Percentiles rank a stretch among this genome's conserved stretches.
Conservation (phyloP, 768 basidiomycete genomes). For the Leccinum longicurvipes region DNA sequence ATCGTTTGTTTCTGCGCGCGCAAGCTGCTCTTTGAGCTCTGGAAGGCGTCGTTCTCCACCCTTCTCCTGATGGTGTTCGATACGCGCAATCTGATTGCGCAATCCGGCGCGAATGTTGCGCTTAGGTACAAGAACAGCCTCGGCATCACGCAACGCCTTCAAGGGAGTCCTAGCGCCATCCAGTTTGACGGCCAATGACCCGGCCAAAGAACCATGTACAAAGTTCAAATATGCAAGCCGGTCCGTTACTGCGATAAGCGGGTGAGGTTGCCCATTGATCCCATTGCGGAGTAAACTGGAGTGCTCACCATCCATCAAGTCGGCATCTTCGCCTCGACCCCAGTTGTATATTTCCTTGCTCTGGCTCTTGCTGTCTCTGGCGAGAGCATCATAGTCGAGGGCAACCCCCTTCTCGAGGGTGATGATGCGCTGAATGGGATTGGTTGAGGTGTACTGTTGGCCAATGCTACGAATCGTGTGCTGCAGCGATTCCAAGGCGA, state of each 20-base stretch:
- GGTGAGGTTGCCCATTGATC: neutral
- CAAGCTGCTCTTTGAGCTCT: slow-evolving; percentile 70
- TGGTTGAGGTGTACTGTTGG: slow-evolving; percentile 70
- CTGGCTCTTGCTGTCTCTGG: slow-evolving; percentile 64
- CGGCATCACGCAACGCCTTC: slow-evolving; percentile 72
- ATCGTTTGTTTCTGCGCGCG: slow-evolving; percentile 62
- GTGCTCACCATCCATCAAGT: slow-evolving; percentile 70
- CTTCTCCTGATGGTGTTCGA: slow-evolving; percentile 66
- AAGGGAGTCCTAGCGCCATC: slow-evolving; percentile 62
- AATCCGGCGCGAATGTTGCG: slow-evolving; percentile 58
- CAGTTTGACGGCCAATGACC: slow-evolving; percentile 57
- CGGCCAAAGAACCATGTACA: slow-evolving; percentile 64
- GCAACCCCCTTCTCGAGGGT: slow-evolving; percentile 76
- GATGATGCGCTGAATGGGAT: slow-evolving; percentile 74
- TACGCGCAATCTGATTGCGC: slow-evolving; percentile 55
- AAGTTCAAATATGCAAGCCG: slow-evolving; percentile 81
- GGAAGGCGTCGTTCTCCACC: slow-evolving; percentile 63
- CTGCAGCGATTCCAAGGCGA: slow-evolving; percentile 59
- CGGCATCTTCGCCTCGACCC: slow-evolving; percentile 69
- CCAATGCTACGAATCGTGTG: slow-evolving; percentile 71
- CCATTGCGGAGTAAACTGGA: neutral
- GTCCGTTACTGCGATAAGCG: slow-evolving; percentile 60
- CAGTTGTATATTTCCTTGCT: slow-evolving; percentile 86
- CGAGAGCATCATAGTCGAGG: slow-evolving; percentile 65
- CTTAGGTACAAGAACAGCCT: slow-evolving; percentile 56